These are phyloP conservation scores for Xylaria sp. DNA, from an alignment of 495 filamentous ascomycete species.

Conservation along the genomic window DNA sequence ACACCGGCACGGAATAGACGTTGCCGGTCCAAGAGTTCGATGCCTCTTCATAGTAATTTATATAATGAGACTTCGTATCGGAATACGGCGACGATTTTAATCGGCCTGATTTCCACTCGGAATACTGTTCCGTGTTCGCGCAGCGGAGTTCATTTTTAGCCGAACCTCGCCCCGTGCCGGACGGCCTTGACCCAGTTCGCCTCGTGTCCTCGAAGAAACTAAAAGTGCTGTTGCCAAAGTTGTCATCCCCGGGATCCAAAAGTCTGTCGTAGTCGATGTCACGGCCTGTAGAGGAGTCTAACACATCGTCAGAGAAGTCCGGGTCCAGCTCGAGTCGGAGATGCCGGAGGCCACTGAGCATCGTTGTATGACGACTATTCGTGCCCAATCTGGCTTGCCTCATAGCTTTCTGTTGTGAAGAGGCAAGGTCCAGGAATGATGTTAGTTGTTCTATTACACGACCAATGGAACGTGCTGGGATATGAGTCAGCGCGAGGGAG, in stretches of 20 bases:
- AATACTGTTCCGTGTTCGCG: slow-evolving; percentile 13
- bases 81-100: slow-evolving; percentile 39
- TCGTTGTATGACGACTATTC: slow-evolving; percentile 32
- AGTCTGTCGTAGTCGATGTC: slow-evolving; percentile 39
- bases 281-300: slow-evolving; percentile 28
- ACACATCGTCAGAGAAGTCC: slow-evolving; percentile 40
- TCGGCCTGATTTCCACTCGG: slow-evolving; percentile 34
- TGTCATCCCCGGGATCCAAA: slow-evolving; percentile 36
- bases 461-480: slow-evolving; percentile 51
- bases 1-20: slow-evolving; percentile 42
- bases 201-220: slow-evolving; percentile 19
- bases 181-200: slow-evolving; percentile 31
- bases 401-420: slow-evolving; percentile 49
- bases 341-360: slow-evolving; percentile 48
- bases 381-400: slow-evolving; percentile 24
- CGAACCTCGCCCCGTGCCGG: slow-evolving; percentile 33
- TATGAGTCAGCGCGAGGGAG: slow-evolving; percentile 47
- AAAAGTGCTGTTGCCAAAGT: slow-evolving; percentile 37
- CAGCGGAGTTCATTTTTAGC: slow-evolving; percentile 27
- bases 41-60: slow-evolving; percentile 29
- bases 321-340: slow-evolving; percentile 52
- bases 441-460: slow-evolving; percentile 46
- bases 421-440: slow-evolving; percentile 46
- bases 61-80: slow-evolving; percentile 32
- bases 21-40: slow-evolving; percentile 36